These are phyloP conservation scores for Calonectria pseudoturangicola DNA, from an alignment of 2,329 filamentous ascomycete genomes.

Conservation along the genomic window DNA sequence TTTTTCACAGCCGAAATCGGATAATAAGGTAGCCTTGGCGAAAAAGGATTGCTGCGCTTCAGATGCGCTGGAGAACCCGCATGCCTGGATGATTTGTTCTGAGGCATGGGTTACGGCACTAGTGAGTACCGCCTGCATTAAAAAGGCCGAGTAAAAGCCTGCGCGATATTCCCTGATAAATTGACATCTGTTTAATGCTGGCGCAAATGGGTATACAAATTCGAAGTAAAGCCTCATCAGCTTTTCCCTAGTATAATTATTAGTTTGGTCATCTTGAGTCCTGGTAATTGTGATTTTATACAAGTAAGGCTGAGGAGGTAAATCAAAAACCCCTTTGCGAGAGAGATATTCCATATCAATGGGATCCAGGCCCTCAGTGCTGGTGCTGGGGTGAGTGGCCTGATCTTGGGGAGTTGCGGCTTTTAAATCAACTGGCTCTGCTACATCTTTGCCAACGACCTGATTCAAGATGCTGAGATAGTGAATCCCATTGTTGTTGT, in stretches of 20 bases:
- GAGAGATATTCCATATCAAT: slow-evolving; percentile 30
- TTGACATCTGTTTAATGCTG: slow-evolving; percentile 16
- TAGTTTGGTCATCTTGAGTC: neutral
- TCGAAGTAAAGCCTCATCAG: slow-evolving; percentile 29
- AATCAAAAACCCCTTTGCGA: slow-evolving; percentile 28
- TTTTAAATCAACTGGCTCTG: neutral
- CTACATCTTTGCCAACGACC: slow-evolving; percentile 17
- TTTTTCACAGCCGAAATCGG: slow-evolving; percentile 32
- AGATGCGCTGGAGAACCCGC: slow-evolving; percentile 8
- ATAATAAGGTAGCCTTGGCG: slow-evolving; percentile 30
- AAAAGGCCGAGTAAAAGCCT: slow-evolving; percentile 28
- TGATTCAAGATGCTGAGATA: slow-evolving; percentile 31
- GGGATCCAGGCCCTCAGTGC: slow-evolving; percentile 21
- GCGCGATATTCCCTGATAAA: slow-evolving; percentile 18
- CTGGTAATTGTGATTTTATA: neutral
- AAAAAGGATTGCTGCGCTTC: slow-evolving; percentile 32
- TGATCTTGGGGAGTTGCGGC: slow-evolving; percentile 13
- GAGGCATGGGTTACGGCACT: slow-evolving; percentile 22
- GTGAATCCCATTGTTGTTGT: slow-evolving; percentile 34
- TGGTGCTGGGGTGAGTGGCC: slow-evolving; percentile 1
- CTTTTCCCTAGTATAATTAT: slow-evolving; percentile 1
- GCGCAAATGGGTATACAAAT: slow-evolving; percentile 27
- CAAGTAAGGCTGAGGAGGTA: slow-evolving; percentile 26
- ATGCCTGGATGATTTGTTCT: slow-evolving; percentile 3
- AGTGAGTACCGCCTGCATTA: slow-evolving; percentile 30